phyloP scores from a whole-genome alignment of 2,329 filamentous ascomycete species.

The Daldinia eschscholtzii region DNA sequence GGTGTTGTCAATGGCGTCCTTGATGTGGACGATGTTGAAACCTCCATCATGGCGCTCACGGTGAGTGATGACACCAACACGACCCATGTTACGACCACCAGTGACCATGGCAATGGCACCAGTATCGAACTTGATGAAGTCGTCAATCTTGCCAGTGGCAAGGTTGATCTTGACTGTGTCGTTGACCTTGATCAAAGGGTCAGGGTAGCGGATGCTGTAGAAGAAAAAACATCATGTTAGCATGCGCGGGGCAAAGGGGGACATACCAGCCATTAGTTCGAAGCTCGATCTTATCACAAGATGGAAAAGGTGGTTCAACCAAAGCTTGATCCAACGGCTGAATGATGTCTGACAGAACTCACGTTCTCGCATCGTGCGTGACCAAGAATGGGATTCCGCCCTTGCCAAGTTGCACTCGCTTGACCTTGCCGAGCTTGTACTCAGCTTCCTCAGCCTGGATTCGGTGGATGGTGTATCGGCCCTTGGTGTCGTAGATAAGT shows the following conservation, averaged over 20 bases:
- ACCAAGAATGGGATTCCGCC: constrained; percentile 99
- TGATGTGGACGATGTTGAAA: constrained; percentile 99
- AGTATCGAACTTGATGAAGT: constrained; percentile 99
- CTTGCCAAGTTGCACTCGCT: constrained; percentile 98
- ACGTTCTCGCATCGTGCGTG: constrained; percentile 99
- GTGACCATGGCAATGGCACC: constrained; percentile 98
- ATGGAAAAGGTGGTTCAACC: constrained; percentile 68
- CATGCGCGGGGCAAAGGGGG: constrained; percentile 50
- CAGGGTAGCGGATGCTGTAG: constrained; percentile 96
- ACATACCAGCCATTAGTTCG: constrained; percentile 69
- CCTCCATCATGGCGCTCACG: constrained; percentile 99
- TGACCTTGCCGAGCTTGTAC: constrained; percentile 99
- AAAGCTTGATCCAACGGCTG: constrained; percentile 99
- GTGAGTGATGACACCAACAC: constrained; percentile 99
- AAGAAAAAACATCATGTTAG: constrained; percentile 54
- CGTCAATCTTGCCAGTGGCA: constrained; percentile 94
- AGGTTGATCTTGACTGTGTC: constrained; percentile 99
- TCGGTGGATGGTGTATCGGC: constrained; percentile 99
- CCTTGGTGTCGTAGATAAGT: constrained; percentile 99
- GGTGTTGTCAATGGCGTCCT: constrained; percentile 99
- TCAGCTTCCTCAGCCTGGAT: constrained; percentile 98
- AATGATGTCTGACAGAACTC: constrained; percentile 98
- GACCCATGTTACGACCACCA: constrained; percentile 99
- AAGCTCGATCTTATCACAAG: constrained; percentile 55
- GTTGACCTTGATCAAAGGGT: constrained; percentile 99